Evolutionary conservation across 768 basidiomycete genomes (phyloP).

Genomic region (Mycena haematopus): DNA sequence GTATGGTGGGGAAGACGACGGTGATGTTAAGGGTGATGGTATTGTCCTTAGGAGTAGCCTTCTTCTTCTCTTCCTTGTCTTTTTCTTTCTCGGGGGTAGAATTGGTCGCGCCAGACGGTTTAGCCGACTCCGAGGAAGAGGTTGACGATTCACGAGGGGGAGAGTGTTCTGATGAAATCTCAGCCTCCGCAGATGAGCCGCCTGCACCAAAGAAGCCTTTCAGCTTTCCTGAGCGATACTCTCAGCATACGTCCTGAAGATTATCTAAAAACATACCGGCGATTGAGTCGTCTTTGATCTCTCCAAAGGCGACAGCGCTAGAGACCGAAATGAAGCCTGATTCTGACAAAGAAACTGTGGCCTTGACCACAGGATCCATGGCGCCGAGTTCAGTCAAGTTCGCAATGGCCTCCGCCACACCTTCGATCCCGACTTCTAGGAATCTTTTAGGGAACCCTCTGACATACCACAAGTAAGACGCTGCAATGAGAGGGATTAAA

Average conservation of each 20-base stretch:
- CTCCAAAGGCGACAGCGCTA: slow-evolving; percentile 80
- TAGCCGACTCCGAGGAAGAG: slow-evolving; percentile 37
- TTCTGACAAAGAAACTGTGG: slow-evolving; percentile 82
- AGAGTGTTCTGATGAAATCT: slow-evolving; percentile 48
- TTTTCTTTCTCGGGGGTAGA: slow-evolving; percentile 44
- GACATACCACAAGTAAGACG: slow-evolving; percentile 15
- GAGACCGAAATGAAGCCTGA: slow-evolving; percentile 85
- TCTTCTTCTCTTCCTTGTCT: slow-evolving; percentile 40
- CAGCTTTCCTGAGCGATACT: slow-evolving; percentile 65
- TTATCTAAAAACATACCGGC: slow-evolving; percentile 54
- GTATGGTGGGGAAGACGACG: slow-evolving; percentile 65
- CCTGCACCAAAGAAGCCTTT: slow-evolving; percentile 85
- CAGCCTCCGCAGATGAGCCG: slow-evolving; percentile 47
- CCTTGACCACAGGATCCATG: slow-evolving; percentile 84
- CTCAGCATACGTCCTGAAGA: slow-evolving; percentile 20
- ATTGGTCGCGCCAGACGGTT: slow-evolving; percentile 48
- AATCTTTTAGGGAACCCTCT: slow-evolving; percentile 80
- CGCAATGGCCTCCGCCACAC: slow-evolving; percentile 75
- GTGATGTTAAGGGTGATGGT: slow-evolving; percentile 74
- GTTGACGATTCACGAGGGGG: slow-evolving; percentile 51
- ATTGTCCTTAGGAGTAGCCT: slow-evolving; percentile 53
- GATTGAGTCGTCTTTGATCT: slow-evolving; percentile 82
- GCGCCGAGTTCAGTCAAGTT: slow-evolving; percentile 88
- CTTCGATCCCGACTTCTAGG: slow-evolving; percentile 73
- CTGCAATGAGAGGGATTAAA: neutral